Evolutionary conservation across 805 yeast genomes (phyloP).

Genomic region (Metschnikowia continentalis): DNA sequence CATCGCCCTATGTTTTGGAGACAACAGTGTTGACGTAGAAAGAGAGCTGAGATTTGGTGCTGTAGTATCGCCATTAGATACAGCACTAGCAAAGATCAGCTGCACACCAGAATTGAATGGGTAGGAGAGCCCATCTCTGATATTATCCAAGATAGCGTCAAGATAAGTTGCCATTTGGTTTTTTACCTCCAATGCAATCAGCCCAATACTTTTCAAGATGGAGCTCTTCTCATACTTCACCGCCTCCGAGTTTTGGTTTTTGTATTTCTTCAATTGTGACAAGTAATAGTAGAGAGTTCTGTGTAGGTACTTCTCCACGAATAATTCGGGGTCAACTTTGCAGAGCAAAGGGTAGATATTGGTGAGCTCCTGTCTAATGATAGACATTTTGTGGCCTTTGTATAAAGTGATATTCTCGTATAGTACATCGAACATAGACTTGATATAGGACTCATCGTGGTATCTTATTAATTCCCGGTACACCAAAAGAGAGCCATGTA

Average conservation of each 20-base stretch:
- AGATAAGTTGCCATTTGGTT: slow-evolving; percentile 83
- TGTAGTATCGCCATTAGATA: slow-evolving; percentile 22
- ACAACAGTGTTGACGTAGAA: slow-evolving; percentile 26
- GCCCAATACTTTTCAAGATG: slow-evolving; percentile 78
- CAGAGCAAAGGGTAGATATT: slow-evolving; percentile 81
- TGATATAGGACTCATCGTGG: slow-evolving; percentile 68
- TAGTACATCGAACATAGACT: slow-evolving; percentile 67
- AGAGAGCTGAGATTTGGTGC: slow-evolving; percentile 23
- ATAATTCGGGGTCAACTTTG: slow-evolving; percentile 65
- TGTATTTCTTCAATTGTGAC: slow-evolving; percentile 68
- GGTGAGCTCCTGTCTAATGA: slow-evolving; percentile 81
- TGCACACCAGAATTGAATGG: slow-evolving; percentile 31
- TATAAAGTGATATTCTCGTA: slow-evolving; percentile 70
- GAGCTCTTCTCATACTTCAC: slow-evolving; percentile 61
- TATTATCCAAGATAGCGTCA: slow-evolving; percentile 79
- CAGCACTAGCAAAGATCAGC: slow-evolving; percentile 39
- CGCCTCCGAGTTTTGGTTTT: slow-evolving; percentile 35
- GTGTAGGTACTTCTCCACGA: slow-evolving; percentile 78
- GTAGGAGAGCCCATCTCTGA: slow-evolving; percentile 67
- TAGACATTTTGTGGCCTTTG: slow-evolving; percentile 70
- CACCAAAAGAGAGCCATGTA: slow-evolving; percentile 85
- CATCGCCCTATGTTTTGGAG: slow-evolving; percentile 50
- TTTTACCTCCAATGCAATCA: slow-evolving; percentile 73
- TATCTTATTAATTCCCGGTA: slow-evolving; percentile 69
- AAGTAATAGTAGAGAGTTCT: slow-evolving; percentile 72